A percentile compares a stretch with the other conserved stretches of the same genome.
These are phyloP conservation scores for Diplotaxis tenuifolia DNA, from an alignment of 345 rosid genomes.

Conservation along the genomic window DNA sequence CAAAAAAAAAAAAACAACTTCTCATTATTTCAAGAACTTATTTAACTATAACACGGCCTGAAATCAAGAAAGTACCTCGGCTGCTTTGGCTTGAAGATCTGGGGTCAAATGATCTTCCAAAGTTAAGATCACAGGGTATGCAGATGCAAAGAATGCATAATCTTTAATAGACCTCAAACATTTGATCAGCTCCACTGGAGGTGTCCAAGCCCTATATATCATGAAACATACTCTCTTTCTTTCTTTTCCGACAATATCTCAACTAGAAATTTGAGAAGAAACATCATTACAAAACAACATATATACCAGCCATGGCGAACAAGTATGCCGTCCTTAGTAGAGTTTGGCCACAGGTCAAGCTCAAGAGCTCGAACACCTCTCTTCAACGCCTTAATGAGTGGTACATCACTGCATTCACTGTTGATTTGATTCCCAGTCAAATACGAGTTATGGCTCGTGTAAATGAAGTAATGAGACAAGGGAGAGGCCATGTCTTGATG, in stretches of 20 bases:
- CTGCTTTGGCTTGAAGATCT: slow-evolving; percentile 71
- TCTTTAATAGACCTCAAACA: slow-evolving; percentile 71
- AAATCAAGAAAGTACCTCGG: slow-evolving; percentile 50
- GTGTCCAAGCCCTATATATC: slow-evolving; percentile 69
- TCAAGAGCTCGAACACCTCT: slow-evolving; percentile 87
- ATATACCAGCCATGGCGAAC: slow-evolving; percentile 90
- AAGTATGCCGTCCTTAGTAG: slow-evolving; percentile 59
- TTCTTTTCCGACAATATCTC: neutral
- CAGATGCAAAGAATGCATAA: slow-evolving; percentile 61
- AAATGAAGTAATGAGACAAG: slow-evolving; percentile 81
- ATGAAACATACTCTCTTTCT: slow-evolving; percentile 14
- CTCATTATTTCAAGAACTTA: slow-evolving; percentile 11
- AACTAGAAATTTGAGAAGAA: neutral
- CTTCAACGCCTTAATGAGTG: slow-evolving; percentile 71
- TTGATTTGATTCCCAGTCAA: slow-evolving; percentile 93
- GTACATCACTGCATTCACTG: slow-evolving; percentile 91
- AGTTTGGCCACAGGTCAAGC: slow-evolving; percentile 97
- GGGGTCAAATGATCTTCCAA: slow-evolving; percentile 76
- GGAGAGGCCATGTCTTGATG: slow-evolving; percentile 88
- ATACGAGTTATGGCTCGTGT: slow-evolving; percentile 90
- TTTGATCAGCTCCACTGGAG: slow-evolving; percentile 79
- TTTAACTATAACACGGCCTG: neutral
- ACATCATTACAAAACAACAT: slow-evolving; percentile 10
- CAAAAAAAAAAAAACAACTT: neutral
- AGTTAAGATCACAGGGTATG: slow-evolving; percentile 67